These are phyloP conservation scores for Pilasporangium apinafurcum DNA, from an alignment of 352 stramenopile genomes.

Conservation along the genomic window DNA sequence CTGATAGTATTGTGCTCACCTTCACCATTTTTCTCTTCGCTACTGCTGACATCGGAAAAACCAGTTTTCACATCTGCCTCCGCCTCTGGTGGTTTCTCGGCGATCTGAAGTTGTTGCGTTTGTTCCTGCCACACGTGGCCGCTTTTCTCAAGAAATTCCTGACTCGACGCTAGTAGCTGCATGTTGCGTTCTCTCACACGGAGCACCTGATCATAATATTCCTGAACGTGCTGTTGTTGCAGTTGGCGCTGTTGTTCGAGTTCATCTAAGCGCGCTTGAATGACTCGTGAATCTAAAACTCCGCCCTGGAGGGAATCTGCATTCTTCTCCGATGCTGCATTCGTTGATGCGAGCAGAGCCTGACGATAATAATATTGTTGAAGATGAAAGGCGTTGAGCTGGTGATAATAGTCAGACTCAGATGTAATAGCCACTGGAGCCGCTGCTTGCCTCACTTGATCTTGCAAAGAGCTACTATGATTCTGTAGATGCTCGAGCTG, in stretches of 20 bases:
- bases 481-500: conserved; percentile 14
- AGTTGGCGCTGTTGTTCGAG: conserved; percentile 43
- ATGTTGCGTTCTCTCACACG: conserved; percentile 45
- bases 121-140: conserved; percentile 40
- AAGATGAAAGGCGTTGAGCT: conserved; percentile 34
- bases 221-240: conserved; percentile 34
- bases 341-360: conserved; percentile 33
- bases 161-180: conserved; percentile 31
- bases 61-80: too few species aligned
- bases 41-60: too few species aligned
- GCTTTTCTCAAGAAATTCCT: conserved; percentile 37
- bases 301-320: conserved; percentile 22
- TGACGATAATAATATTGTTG: conserved; percentile 69
- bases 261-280: conserved; percentile 44
- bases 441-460: conserved; percentile 7
- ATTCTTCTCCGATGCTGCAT: conserved; percentile 10
- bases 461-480: conserved; percentile 14
- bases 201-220: conserved; percentile 48
- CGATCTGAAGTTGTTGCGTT: conserved; percentile 11
- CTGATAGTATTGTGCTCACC: conserved; percentile 4
- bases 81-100: conserved; percentile 8
- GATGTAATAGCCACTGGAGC: not conserved
- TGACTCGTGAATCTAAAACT: conserved; percentile 55
- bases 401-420: conserved; percentile 23
- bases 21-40: conserved; percentile 4